Base-by-base conservation (phyloP, 257 asterid species). In the Oldenlandia corymbosa region DNA sequence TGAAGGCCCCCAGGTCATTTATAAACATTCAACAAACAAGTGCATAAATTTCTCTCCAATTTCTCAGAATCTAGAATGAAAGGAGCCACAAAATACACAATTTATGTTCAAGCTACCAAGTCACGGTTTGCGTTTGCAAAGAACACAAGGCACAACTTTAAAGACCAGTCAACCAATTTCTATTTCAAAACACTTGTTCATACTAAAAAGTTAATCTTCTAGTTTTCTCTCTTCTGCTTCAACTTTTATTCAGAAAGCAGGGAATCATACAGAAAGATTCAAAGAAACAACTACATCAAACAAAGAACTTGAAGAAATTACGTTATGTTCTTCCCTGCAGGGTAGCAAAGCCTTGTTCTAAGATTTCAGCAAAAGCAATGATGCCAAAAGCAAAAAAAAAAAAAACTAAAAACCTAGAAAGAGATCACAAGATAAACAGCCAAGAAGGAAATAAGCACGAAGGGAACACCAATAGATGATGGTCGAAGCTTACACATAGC, bases 401-500 rank as follows among this genome's bases (percentile, higher is more conserved):
- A n/a, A n/a, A n/a, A n/a, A n/a, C n/a, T n/a, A n/a, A 23, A 0
- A 37, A 16, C 24, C 21, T 28, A 12, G 10, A 18, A 10, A 0
- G 13, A 3, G 2, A 59, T 13, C 5, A 10, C 51, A 23, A 10
- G n/a, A n/a, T n/a, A n/a, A n/a, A n/a, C n/a, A n/a, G n/a, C n/a
- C n/a, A n/a, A n/a, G n/a, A n/a, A n/a, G n/a, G n/a, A n/a, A n/a
- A n/a, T n/a, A n/a, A n/a, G n/a, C n/a, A n/a, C n/a, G n/a, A n/a
- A n/a, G n/a, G n/a, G n/a, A 10, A 41, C 2, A 41, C 6, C 9
- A 34, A 34, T 34, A 55, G 24, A 8, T 30, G 45, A 17, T 32
- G 9, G 26, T 17, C 4, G 7, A 36, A 65, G 45, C 45, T 58
- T 75, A 85, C 89, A 78, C 58, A 49, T 79, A 71, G 21, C 68